Base-by-base conservation (phyloP, 2,329 filamentous ascomycete species). In the Talaromyces amestolkiae region DNA sequence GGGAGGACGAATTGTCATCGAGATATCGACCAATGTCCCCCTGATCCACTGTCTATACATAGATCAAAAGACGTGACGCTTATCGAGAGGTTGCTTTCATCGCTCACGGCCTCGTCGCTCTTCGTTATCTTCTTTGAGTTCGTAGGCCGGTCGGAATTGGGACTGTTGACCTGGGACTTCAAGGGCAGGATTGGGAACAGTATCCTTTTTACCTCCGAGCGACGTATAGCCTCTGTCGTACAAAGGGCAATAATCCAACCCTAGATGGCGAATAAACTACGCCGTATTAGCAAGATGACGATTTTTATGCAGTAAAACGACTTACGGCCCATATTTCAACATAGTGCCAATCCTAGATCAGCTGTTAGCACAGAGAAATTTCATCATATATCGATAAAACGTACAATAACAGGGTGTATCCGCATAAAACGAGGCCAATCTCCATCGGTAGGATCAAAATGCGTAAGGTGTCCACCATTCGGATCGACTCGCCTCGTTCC, bases 361-460 rank as follows among this genome's bases (percentile, higher is more conserved):
- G 31, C 11, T 33, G 15, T 65, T 53, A 65, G 64, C 51, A 7
- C 6, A 9, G 3, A 22, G 10, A 47, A 9, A 31, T 24, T 11
- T 24, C 33, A 56, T 35, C 39, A 33, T 24, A 4, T 8, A 27
- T 3, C 7, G 17, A 49, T 37, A 17, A 37, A 39, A 27, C 60
- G 11, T 31, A 66, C 64, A 74, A 99, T 93, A 10, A 99, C 91
- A 0, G 95, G 94, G 78, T 99, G 93, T 67, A 98, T 85, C 66
- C 95, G 87, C 89, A 98, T 93, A 73, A 98, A 97, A 51, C 84
- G 81, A 41, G 95, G 95, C 95, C 95, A 99, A 2, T 90, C 93
- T 41, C 85, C 82, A 78, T 98, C 95, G 4, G 95, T 99, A 60
- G 85, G 86, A 75, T 96, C 91, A 75, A 98, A 98, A 78, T 91